Evolutionary conservation across 1,139 yeast genomes (phyloP).

Genomic region (Pichia sp.): DNA sequence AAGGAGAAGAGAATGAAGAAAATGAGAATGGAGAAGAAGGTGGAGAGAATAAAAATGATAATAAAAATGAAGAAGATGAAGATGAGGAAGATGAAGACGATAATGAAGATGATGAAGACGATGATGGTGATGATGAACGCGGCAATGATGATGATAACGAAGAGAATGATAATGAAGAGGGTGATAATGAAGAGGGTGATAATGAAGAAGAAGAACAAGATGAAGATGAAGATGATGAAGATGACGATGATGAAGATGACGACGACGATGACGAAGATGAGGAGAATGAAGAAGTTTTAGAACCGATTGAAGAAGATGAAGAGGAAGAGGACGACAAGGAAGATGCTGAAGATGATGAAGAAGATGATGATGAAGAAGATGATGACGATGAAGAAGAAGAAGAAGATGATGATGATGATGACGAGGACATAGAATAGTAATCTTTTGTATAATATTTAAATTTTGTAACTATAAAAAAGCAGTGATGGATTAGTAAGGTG

Average conservation of each 20-base stretch:
- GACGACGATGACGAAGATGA: slow-evolving; percentile 6
- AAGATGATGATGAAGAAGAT: neutral
- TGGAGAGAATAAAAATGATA: slow-evolving; percentile 32
- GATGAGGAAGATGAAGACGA: slow-evolving; percentile 5
- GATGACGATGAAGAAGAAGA: neutral
- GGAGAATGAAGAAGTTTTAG: neutral
- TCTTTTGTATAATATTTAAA: neutral
- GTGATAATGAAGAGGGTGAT: neutral
- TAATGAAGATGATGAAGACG: neutral
- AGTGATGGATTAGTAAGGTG: neutral
- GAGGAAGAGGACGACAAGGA: neutral
- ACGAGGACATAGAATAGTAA: slow-evolving; percentile 5
- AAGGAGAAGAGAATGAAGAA: slow-evolving; percentile 38
- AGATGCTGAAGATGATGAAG: slow-evolving; percentile 1
- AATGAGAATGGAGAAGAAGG: slow-evolving; percentile 3
- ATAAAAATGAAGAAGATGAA: neutral
- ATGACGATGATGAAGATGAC: neutral
- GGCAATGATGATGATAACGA: neutral
- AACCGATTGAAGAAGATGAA: neutral
- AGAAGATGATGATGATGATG: slow-evolving; percentile 10
- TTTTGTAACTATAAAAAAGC: neutral
- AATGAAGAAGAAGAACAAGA: neutral
- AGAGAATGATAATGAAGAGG: neutral
- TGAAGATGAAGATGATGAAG: neutral
- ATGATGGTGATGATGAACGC: neutral